Base-by-base conservation (phyloP, 345 rosid species). In the Camelina hispida region DNA sequence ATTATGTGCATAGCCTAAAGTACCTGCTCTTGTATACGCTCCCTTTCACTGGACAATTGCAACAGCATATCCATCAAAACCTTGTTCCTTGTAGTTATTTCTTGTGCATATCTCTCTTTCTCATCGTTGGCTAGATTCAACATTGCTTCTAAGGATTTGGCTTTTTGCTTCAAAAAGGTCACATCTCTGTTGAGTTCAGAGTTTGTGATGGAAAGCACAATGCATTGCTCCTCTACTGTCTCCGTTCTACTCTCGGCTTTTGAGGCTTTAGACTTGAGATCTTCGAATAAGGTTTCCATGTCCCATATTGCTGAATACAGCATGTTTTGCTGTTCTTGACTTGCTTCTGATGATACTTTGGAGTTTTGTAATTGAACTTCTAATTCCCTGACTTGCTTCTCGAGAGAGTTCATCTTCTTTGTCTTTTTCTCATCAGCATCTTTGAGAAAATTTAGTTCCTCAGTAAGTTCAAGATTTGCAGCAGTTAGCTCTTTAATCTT, bases 281-380 rank as follows among this genome's bases (percentile, higher is more conserved):
- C 99, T 74, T 91, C 97, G 40, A 95, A 91, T 62, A 95, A 81
- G 2, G 89, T 92, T 78, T 95, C 99, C 99, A 95, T 95, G 78
- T 95, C 99, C 99, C 97, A 95, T 72, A 95, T 95, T 53, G 99
- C 99, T 63, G 97, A 79, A 69, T 95, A 95, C 74, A 95, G 66
- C 99, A 88, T 86, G 74, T 87, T 91, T 67, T 91, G 97, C 81
- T 95, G 97, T 81, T 95, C 99, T 78, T 88, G 97, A 79, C 89
- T 82, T 43, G 87, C 96, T 79, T 91, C 97, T 22, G 88, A 80
- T 59, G 91, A 87, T 34, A 82, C 96, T 79, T 85, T 91, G 32
- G 91, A 81, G 73, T 95, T 86, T 75, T 85, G 91, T 46, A 85
- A 48, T 43, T 87, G 96, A 74, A 85, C 82, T 79, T 90, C 96